phyloP scores from a whole-genome alignment of 345 rosid genomes.

The Citrus trifoliata region DNA sequence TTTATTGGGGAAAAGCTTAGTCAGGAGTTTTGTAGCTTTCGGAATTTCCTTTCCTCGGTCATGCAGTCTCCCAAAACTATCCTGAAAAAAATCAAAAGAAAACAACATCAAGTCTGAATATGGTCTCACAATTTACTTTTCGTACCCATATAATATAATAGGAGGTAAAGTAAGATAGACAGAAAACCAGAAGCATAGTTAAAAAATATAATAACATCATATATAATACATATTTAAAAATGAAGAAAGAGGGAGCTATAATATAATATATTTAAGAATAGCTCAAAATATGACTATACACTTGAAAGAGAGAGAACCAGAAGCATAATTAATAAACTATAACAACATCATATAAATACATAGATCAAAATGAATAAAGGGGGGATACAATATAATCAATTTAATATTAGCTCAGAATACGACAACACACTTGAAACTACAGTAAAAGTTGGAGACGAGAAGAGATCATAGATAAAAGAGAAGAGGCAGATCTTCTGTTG shows the following conservation, averaged over 20 bases:
- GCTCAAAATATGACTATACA: not conserved
- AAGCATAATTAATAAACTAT: not conserved
- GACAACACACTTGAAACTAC: not conserved
- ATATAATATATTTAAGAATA: too few relatives aligned
- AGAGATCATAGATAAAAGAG: not conserved
- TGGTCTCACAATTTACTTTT: not conserved
- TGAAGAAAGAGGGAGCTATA: not conserved
- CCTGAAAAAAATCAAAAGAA: conserved; percentile 47
- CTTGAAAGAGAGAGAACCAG: not conserved
- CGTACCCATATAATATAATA: not conserved
- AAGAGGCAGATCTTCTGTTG: not conserved
- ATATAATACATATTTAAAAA: too few relatives aligned
- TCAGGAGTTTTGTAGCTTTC: conserved; percentile 59
- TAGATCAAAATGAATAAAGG: not conserved
- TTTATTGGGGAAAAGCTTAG: conserved; percentile 85
- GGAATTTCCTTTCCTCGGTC: conserved; percentile 81
- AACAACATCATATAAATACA: too few relatives aligned
- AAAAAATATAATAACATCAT: not conserved
- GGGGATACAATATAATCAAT: not conserved
- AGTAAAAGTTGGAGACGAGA: not conserved
- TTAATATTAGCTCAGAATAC: not conserved
- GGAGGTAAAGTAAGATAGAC: not conserved
- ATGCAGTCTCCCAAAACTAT: conserved; percentile 70
- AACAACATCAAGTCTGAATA: not conserved
- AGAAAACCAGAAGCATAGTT: not conserved